Evolutionary conservation across 1,284 basidiomycete species (phyloP), one percentile per base, ranked within the genome.

Genomic region (Ganoderma leucocontextum): DNA sequence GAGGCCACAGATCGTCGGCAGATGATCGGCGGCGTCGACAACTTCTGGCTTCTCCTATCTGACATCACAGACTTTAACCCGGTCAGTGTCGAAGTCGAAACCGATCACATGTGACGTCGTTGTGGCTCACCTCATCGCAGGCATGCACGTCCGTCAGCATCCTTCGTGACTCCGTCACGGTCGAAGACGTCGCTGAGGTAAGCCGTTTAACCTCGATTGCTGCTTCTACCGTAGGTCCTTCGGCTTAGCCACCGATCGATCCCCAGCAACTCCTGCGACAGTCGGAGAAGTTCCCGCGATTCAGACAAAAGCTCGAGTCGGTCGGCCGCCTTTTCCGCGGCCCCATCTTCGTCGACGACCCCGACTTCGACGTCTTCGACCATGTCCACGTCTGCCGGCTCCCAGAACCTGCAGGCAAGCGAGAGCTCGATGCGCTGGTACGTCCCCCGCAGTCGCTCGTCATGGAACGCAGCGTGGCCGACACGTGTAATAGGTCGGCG

Each of bases 51-150:
- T 35, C 69, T 77, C 44, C 63, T 79, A 47, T 66, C 67, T 3
- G 77, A 76, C 41, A 68, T 71, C 6, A 73, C 76, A 1, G 77
- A 78, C 63, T 78, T 79, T 66, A 79, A 79, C 61, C 77, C 78
- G 1, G 78, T 79, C 53, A 22, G 52, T 58, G 19, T 39, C 13
- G 17, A 19, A 10, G 15, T n/a, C 15, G 47, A 7, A 35, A 35
- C 44, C 29, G 41, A 62, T 44, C 62, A 17, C 12, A 9, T 53
- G 22, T 33, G 29, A 53, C 52, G 13, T 8, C 15, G 25, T 8
- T 29, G 25, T 53, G 52, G 13, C 52, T 53, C 12, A 53, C 52
- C 41, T 42, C 25, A 25, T 19, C 33, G 33, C 22, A 78, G 76
- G 75, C 73, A 2, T 78, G 76, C 60, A 74, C 74, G 2, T 74